These are phyloP conservation scores for Cyamopsis tetragonoloba DNA, from an alignment of 306 rosid genomes.

Conservation along the genomic window DNA sequence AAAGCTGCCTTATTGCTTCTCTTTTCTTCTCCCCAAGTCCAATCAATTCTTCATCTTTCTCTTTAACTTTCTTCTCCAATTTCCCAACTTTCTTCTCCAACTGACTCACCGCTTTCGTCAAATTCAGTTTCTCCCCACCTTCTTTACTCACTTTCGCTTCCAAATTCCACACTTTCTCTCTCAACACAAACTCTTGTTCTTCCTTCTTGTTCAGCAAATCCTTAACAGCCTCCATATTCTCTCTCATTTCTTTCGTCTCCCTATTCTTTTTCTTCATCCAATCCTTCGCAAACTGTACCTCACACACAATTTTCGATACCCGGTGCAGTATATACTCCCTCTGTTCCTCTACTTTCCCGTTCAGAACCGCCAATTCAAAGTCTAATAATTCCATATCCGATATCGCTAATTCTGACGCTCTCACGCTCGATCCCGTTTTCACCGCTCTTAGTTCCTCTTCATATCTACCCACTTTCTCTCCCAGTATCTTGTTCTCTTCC, in stretches of 20 bases:
- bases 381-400: no score
- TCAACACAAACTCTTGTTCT: slow-evolving; percentile 42
- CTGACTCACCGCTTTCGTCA: slow-evolving; percentile 38
- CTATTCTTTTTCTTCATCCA: slow-evolving; percentile 36
- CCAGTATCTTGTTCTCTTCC: slow-evolving; percentile 37
- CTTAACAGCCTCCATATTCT: slow-evolving; percentile 21
- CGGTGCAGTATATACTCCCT: slow-evolving; percentile 8
- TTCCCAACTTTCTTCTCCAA: slow-evolving; percentile 55
- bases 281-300: slow-evolving; percentile 42
- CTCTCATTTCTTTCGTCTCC: slow-evolving; percentile 35
- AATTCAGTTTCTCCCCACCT: slow-evolving; percentile 58
- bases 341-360: slow-evolving; percentile 38
- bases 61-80: slow-evolving; percentile 46
- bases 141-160: slow-evolving; percentile 60
- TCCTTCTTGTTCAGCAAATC: slow-evolving; percentile 41
- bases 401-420: no score
- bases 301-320: slow-evolving; percentile 33
- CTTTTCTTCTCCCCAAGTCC: slow-evolving; percentile 66
- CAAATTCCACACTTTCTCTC: slow-evolving; percentile 57
- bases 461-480: slow-evolving; percentile 32
- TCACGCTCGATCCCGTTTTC: no score
- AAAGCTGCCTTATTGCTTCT: slow-evolving; percentile 78
- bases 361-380: slow-evolving; percentile 24
- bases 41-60: slow-evolving; percentile 55
- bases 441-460: slow-evolving; percentile 21